Evolutionary conservation across 192 early-diverging fungal species (phyloP).

Genomic region (Diversispora eburnea): DNA sequence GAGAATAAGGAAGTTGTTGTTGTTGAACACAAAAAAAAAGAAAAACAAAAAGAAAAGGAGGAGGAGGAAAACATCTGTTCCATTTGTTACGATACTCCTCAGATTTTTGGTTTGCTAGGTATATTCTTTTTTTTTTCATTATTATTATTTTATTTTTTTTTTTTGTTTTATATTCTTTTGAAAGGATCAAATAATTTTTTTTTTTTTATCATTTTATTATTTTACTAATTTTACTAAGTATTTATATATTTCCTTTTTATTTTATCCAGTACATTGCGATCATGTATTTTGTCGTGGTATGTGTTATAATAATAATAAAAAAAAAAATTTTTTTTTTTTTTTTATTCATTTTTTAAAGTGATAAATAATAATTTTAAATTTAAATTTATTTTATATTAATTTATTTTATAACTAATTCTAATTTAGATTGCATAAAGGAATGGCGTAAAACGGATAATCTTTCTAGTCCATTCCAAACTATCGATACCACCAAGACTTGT

Average conservation of each 20-base stretch:
- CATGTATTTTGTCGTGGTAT: constrained; percentile 30
- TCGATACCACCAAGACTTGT: constrained; percentile 14
- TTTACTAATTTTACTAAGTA: background rate
- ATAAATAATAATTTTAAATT: background rate
- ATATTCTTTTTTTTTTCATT: background rate
- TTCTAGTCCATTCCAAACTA: constrained; percentile 1
- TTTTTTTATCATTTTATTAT: background rate
- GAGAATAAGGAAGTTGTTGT: background rate
- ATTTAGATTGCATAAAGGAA: constrained; percentile 9
- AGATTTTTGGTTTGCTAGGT: constrained; percentile 28
- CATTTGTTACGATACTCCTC: constrained; percentile 29
- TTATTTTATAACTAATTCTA: background rate
- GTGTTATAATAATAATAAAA: no score
- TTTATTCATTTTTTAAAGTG: background rate
- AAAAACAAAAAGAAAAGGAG: constrained; percentile 18
- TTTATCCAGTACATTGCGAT: constrained; percentile 27
- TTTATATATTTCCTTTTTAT: background rate
- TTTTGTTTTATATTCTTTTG: background rate
- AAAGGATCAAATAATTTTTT: background rate
- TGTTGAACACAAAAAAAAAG: background rate
- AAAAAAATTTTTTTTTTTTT: no score
- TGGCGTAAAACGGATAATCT: constrained; percentile 19
- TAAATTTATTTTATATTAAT: background rate
- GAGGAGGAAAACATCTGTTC: constrained; percentile 17
- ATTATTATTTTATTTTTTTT: background rate